Base-by-base conservation (phyloP, 2,329 filamentous ascomycete species). In the Fusarium pininemorale region DNA sequence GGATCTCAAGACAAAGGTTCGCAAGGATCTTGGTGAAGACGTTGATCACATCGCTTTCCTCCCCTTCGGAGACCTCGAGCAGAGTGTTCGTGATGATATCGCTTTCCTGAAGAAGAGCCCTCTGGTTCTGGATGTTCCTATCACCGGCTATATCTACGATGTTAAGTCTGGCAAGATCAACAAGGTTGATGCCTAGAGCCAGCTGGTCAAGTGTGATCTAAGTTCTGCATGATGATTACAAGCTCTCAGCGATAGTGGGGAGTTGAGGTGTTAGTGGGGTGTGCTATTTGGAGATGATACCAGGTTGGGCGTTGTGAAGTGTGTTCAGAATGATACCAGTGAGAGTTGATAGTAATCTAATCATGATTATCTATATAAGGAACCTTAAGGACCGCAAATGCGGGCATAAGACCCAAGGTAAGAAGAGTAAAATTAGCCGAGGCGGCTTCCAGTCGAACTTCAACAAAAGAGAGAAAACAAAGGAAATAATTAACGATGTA, bases 71-170 rank as follows among this genome's bases (percentile, higher is more conserved):
- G 86, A 93, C 50, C 75, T 94, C 50, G 88, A 92, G 65, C 81
- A 88, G 73, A 92, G 90, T 15, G 90, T 95, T 0, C 84, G 83
- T 64, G 87, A 91, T 35, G 93, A 96, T 81, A 87, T 96, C 1
- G 82, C 83, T 55, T 89, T 89, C 75, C 78, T 96, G 75, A 90
- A 88, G 81, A 84, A 81, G 63, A 89, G 85, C 54, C 87, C 87
- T 63, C 84, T 92, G 20, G 86, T 95, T 12, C 84, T 91, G 32
- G 85, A 90, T n/a, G 87, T 93, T 6, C 82, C 83, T 0, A 85
- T 95, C 54, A 92, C 88, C 13, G 93, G 93, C 1, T 96, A 93
- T 89, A 82, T 95, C 8, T 95, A 95, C 82, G 90, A 95, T 76
- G 92, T 95, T 47, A 90, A 93, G 84, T 93, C 89, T 3, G 93